phyloP scores from a whole-genome alignment of 257 asterid species.

The Solanum peruvianum region DNA sequence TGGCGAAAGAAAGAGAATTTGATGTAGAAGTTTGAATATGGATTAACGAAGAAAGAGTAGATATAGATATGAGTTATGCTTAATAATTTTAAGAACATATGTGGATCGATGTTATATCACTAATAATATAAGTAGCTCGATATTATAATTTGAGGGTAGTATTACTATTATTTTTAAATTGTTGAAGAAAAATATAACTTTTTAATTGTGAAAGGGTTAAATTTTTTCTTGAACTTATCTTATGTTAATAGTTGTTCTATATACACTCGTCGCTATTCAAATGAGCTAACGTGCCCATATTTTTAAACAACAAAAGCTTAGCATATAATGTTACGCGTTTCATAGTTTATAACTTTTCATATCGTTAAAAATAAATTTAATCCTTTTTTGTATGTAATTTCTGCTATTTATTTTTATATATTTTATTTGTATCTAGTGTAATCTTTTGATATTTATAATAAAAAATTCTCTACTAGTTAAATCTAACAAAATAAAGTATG shows the following conservation, averaged over 20 bases:
- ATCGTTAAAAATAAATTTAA: too few species aligned
- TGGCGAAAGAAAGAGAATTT: not conserved
- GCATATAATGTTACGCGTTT: not conserved
- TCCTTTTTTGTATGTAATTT: not conserved
- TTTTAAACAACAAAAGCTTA: not conserved
- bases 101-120: not conserved
- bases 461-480: not conserved
- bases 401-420: too few species aligned
- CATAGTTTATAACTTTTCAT: not conserved
- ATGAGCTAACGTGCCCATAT: not conserved
- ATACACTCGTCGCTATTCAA: too few species aligned
- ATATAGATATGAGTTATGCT: not conserved
- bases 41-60: not conserved
- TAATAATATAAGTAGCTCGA: not conserved
- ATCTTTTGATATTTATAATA: not conserved
- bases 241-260: not conserved
- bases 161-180: too few species aligned
- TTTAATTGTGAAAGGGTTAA: not conserved
- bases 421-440: not conserved
- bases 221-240: fast-evolving
- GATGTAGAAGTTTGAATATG: not conserved
- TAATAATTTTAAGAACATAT: too few species aligned
- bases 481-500: not conserved
- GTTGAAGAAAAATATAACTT: not conserved
- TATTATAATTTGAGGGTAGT: not conserved